A percentile compares a stretch with the other conserved stretches of the same genome.
Evolutionary conservation across 495 filamentous ascomycete genomes (phyloP).

Genomic region (Cairneyella variabilis): DNA sequence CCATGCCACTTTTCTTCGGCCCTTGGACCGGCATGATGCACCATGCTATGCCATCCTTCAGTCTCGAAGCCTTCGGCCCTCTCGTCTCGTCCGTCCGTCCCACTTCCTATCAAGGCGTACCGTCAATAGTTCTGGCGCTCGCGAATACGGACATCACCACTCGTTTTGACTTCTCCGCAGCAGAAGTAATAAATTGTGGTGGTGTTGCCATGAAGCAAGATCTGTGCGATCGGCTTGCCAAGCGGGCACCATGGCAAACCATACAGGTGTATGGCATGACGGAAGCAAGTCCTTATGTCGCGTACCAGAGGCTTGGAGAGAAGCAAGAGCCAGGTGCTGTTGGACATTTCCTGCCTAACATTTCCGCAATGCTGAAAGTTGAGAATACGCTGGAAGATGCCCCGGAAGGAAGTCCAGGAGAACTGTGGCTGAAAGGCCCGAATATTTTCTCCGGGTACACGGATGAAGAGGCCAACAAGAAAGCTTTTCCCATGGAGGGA

Average conservation of each 20-base stretch:
- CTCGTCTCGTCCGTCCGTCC: conserved; percentile 70
- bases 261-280: conserved; percentile 54
- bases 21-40: conserved; percentile 53
- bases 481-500: conserved; percentile 52
- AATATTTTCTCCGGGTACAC: conserved; percentile 63
- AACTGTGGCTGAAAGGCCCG: conserved; percentile 63
- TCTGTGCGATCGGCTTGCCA: conserved; percentile 70
- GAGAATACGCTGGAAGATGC: conserved; percentile 3
- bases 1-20: conserved; percentile 27
- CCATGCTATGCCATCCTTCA: conserved; percentile 75
- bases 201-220: conserved; percentile 83
- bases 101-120: conserved; percentile 76
- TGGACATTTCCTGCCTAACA: conserved; percentile 72
- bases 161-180: conserved; percentile 73
- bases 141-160: conserved; percentile 69
- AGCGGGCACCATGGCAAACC: conserved; percentile 61
- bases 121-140: conserved; percentile 76
- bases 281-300: conserved; percentile 47
- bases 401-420: conserved; percentile 47
- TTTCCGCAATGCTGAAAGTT: conserved; percentile 73
- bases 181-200: conserved; percentile 81
- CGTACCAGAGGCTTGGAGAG: conserved; percentile 60
- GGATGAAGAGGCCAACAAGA: conserved; percentile 55
- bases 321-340: conserved; percentile 79
- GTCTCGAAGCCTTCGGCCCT: conserved; percentile 69